These are phyloP conservation scores for Rubroboletus satanas DNA, from an alignment of 768 basidiomycete genomes.

Conservation along the genomic window DNA sequence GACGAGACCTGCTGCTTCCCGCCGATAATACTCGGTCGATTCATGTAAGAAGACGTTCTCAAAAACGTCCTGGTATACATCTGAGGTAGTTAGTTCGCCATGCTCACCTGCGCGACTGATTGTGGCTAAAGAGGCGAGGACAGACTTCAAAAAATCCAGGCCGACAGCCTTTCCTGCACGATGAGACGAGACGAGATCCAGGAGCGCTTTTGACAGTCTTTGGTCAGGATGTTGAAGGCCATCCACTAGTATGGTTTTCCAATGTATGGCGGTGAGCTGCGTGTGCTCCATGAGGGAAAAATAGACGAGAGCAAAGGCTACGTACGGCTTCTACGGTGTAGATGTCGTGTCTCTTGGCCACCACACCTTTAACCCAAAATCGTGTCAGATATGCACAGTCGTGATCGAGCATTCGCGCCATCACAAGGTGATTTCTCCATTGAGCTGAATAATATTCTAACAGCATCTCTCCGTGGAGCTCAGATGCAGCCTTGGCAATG, in stretches of 20 bases:
- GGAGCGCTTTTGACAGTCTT: neutral
- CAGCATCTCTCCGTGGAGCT: neutral
- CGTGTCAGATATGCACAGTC: neutral
- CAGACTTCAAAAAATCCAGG: neutral
- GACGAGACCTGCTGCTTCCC: neutral
- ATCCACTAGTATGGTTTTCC: neutral
- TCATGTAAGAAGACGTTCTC: neutral
- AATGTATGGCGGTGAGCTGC: neutral
- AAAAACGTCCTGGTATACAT: neutral
- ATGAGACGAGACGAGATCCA: neutral
- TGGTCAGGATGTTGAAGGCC: neutral
- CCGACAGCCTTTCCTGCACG: neutral
- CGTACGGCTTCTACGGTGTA: neutral
- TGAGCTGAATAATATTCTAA: neutral
- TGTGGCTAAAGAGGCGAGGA: neutral
- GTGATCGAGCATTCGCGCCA: neutral
- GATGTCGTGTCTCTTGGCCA: neutral
- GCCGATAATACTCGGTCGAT: neutral
- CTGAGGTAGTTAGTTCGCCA: neutral
- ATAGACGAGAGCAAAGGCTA: neutral
- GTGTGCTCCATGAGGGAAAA: neutral
- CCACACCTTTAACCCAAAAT: neutral
- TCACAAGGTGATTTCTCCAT: neutral
- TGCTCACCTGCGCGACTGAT: neutral
- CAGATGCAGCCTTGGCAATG: neutral